phyloP scores from a whole-genome alignment of 345 rosid genomes.

The Pseudoturritis turrita region DNA sequence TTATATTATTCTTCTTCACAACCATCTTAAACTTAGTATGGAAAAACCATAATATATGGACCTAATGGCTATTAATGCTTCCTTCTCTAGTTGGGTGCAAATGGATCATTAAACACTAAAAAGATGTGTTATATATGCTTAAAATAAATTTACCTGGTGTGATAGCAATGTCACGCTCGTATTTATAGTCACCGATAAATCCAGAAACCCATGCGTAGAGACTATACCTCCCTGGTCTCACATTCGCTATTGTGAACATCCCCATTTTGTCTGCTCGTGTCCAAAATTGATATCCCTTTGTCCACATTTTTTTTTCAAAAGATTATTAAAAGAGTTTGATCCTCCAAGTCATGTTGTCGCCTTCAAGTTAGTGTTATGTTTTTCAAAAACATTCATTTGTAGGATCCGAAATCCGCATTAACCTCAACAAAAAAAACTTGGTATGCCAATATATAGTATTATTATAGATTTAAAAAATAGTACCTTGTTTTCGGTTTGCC shows the following conservation, averaged over 20 bases:
- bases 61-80: not conserved
- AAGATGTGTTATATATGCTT: not conserved
- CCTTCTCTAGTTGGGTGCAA: not conserved
- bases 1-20: not conserved
- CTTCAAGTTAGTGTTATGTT: too few relatives aligned
- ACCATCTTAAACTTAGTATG: not conserved
- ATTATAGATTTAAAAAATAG: not conserved
- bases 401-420: too few relatives aligned
- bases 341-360: too few relatives aligned
- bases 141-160: slow-evolving; percentile 42
- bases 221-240: slow-evolving; percentile 57
- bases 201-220: slow-evolving; percentile 75
- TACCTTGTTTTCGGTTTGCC: slow-evolving; percentile 83
- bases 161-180: slow-evolving; percentile 34
- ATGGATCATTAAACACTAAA: not conserved
- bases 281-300: slow-evolving; percentile 94
- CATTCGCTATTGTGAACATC: slow-evolving; percentile 49
- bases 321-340: not conserved
- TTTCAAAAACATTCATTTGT: too few relatives aligned
- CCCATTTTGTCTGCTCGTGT: slow-evolving; percentile 48
- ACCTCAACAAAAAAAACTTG: too few relatives aligned
- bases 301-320: not conserved
- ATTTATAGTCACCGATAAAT: slow-evolving; percentile 58
- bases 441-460: too few relatives aligned
- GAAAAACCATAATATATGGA: not conserved